These are phyloP conservation scores for Apophysomyces elegans DNA, from an alignment of 371 early-diverging fungal species.

Conservation along the genomic window DNA sequence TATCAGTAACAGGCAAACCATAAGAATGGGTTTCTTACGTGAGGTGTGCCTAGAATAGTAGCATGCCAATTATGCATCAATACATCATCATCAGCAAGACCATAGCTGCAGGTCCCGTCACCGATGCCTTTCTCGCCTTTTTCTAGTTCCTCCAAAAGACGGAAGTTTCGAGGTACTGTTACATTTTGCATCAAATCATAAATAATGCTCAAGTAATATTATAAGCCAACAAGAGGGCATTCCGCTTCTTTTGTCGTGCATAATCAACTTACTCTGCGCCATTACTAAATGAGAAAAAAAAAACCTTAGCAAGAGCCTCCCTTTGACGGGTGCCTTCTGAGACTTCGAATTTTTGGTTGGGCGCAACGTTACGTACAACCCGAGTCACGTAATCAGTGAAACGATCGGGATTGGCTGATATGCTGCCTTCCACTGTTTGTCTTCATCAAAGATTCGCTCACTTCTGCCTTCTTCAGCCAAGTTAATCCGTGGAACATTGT, in stretches of 20 bases:
- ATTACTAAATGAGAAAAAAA: slow-evolving; percentile 9
- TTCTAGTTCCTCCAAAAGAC: slow-evolving; percentile 95
- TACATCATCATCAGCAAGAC: slow-evolving; percentile 89
- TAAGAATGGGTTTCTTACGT: slow-evolving; percentile 59
- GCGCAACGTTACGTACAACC: slow-evolving; percentile 1
- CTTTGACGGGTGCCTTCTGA: not conserved
- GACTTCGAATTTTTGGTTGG: not conserved
- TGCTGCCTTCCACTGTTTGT: too few relatives aligned
- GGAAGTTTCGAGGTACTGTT: slow-evolving; percentile 94
- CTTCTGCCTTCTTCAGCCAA: too few relatives aligned
- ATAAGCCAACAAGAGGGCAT: not conserved
- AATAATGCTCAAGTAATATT: slow-evolving; percentile 1
- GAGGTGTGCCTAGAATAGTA: slow-evolving; percentile 94
- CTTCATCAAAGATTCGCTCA: too few relatives aligned
- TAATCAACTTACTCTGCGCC: slow-evolving; percentile 8
- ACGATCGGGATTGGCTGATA: too few relatives aligned
- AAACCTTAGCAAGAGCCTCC: slow-evolving; percentile 7
- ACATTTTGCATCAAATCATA: slow-evolving; percentile 7
- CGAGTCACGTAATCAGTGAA: too few relatives aligned
- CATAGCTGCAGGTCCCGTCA: slow-evolving; percentile 94
- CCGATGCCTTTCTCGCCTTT: slow-evolving; percentile 97
- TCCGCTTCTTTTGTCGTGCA: not conserved
- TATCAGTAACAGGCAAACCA: not conserved
- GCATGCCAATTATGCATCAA: slow-evolving; percentile 89
- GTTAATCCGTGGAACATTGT: too few relatives aligned